Base-by-base conservation (phyloP, 2,329 filamentous ascomycete genomes). In the Fusarium chuoi region DNA sequence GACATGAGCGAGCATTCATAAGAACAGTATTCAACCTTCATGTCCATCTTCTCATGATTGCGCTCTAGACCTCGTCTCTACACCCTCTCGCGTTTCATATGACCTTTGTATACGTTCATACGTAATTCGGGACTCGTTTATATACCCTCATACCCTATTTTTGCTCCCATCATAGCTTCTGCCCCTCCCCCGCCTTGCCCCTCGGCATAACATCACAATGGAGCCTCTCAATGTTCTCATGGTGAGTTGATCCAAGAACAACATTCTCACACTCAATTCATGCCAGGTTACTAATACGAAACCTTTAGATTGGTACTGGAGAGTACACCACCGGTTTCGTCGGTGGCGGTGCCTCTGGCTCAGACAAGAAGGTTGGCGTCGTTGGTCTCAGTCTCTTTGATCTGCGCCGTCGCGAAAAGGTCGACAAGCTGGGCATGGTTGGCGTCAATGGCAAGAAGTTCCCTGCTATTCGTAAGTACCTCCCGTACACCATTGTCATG, bases 271-370 rank as follows among this genome's bases (percentile, higher is more conserved):
- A 56, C 52, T 52, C 51, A 33, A n/a, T 36, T 41, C 15, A 17
- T 42, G 22, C 9, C 24, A 38, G 30, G 33, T 20, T 20, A 28
- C 65, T 74, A 60, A 73, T 59, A 57, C 60, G 9, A 14, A 24
- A 22, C n/a, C 36, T 36, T 28, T 69, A 92, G 93, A 90, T 98
- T 67, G 95, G 95, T 74, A 98, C 95, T 17, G 96, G 95, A 79
- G 95, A 98, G 88, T 98, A 98, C 88, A 98, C 96, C 78, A 98
- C 96, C 48, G 95, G 95, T 65, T 98, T 96, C 78, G 95, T 98
- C 65, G 94, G 94, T 65, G 92, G 91, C 69, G 93, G 92, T 68
- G 92, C 91, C 58, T 97, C 94, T 8, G 92, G 89, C 17, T 97
- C 94, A 56, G 96, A 98, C 87, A 98, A 98, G 87, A 98, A 98